Evolutionary conservation across 345 rosid genomes (phyloP), one percentile per base, ranked within the genome.

Genomic region (Orychophragmus violaceus): DNA sequence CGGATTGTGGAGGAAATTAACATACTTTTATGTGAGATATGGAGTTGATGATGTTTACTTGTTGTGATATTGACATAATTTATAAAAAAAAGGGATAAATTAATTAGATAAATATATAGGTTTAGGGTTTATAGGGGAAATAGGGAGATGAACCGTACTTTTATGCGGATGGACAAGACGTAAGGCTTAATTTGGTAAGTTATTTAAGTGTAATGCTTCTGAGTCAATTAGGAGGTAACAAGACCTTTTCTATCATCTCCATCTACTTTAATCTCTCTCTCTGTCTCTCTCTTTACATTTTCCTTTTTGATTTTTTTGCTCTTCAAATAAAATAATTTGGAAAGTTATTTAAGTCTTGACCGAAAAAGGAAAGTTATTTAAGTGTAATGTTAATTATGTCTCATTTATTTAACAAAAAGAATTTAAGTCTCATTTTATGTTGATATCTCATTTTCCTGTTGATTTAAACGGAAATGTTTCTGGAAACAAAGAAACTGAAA

Each of bases 121-220:
- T 13, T 73, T 73, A 66, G 72, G 72, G 72, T 41, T 66, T 39
- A 51, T 59, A 72, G 71, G 66, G 66, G 37, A 53, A 25, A 55
- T 60, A 45, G 59, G 68, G 63, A 74, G 72, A 61, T 60, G 73
- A 61, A 33, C n/a, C 19, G 63, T 74, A 67, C 73, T 53, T 66
- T 18, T 11, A 66, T 32, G 62, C 24, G 64, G 45, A 52, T 61
- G 69, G 78, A 68, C 60, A 62, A 74, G 78, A 68, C 65, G 17
- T 62, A 68, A 46, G 59, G 78, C 74, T 68, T 68, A 67, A 74
- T 67, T 55, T 74, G 74, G 78, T 36, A 74, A 74, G 46, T 74
- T 67, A 74, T 74, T 21, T 61, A 74, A 62, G 60, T 74, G 59
- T 61, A 74, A 44, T 66, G 51, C 74, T 57, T 68, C 74, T 74